Base-by-base conservation (phyloP, 805 yeast genomes). In the Sugiyamaella americana region DNA sequence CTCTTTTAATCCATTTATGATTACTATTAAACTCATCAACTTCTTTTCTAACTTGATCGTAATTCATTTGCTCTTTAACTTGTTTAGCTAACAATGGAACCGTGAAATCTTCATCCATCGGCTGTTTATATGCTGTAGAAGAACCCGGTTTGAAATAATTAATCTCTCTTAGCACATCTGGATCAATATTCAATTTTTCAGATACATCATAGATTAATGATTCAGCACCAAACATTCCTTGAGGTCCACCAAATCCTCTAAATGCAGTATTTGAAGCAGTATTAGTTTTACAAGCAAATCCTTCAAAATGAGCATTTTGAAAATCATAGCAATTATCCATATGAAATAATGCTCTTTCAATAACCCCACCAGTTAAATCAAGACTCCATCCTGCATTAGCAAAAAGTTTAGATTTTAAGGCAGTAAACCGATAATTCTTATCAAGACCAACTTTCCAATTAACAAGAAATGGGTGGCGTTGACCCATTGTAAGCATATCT, bases 181-280 rank as follows among this genome's bases (percentile, higher is more conserved):
- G 64, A 47, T 71, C 72, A 32, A 72, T 51, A 0, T 63, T 64
- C 37, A 71, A 60, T 49, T 54, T 51, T 52, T 72, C 75, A 17
- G 73, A 59, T 20, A 72, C 66, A 34, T 68, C 66, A 38, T 60
- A 58, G 32, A 72, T 62, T 40, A 72, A 67, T 17, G 66, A 53
- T 50, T 72, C 77, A 2, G 70, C 69, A 30, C 65, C 61, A 48
- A 67, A 70, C 71, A 72, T 70, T 3, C 76, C 77, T 45, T 73
- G 76, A 5, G 75, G 76, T 2, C 74, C 76, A 22, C 77, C 77
- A 55, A 72, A 72, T 2, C 75, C 74, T 48, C 77, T 62, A 52
- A 67, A 72, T 3, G 77, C 77, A 2, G 77, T 72, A 54, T 72
- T 72, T 2, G 76, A 70, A 2, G 74, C 74, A 6, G 67, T 61